Percentiles rank a stretch among this genome's conserved stretches.
These are phyloP conservation scores for Tetrapisispora fleetii DNA, from an alignment of 805 yeast genomes.

Conservation along the genomic window DNA sequence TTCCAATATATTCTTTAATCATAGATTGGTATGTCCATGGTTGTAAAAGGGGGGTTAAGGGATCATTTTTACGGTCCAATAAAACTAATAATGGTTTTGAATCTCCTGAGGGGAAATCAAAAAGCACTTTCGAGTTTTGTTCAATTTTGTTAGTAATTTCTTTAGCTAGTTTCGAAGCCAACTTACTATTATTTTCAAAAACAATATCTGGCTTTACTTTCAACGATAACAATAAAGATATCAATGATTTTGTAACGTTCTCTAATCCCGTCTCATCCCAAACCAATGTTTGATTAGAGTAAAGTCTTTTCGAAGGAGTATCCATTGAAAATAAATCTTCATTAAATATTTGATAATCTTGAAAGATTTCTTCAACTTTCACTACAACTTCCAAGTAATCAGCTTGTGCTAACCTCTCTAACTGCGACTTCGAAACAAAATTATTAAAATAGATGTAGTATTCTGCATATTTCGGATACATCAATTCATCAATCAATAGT, in stretches of 20 bases:
- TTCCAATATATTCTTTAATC: constrained; percentile 88
- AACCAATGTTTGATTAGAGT: constrained; percentile 17
- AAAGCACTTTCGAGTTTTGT: constrained; percentile 46
- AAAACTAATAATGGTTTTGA: constrained; percentile 65
- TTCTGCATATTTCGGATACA: constrained; percentile 66
- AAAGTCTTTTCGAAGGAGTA: constrained; percentile 14
- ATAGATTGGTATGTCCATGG: constrained; percentile 99
- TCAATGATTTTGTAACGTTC: constrained; percentile 16
- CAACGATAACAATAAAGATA: constrained; percentile 42
- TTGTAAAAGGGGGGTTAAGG: constrained; percentile 79
- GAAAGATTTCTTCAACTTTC: constrained; percentile 73
- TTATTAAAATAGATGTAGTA: constrained; percentile 77
- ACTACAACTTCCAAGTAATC: constrained; percentile 78
- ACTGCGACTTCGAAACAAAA: constrained; percentile 58
- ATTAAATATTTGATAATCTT: constrained; percentile 71
- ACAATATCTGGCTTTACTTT: constrained; percentile 72
- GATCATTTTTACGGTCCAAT: constrained; percentile 80
- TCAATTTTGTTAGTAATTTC: constrained; percentile 51
- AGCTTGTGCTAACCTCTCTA: constrained; percentile 82
- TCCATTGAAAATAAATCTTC: constrained; percentile 51
- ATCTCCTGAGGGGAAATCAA: constrained; percentile 57
- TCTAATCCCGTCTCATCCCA: constrained; percentile 23
- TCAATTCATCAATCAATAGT: constrained; percentile 53
- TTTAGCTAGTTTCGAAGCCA: constrained; percentile 58
- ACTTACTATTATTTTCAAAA: constrained; percentile 58